Evolutionary conservation across 1,284 basidiomycete genomes (phyloP), one percentile per base, ranked within the genome.

Genomic region (Leccinum solheimii): DNA sequence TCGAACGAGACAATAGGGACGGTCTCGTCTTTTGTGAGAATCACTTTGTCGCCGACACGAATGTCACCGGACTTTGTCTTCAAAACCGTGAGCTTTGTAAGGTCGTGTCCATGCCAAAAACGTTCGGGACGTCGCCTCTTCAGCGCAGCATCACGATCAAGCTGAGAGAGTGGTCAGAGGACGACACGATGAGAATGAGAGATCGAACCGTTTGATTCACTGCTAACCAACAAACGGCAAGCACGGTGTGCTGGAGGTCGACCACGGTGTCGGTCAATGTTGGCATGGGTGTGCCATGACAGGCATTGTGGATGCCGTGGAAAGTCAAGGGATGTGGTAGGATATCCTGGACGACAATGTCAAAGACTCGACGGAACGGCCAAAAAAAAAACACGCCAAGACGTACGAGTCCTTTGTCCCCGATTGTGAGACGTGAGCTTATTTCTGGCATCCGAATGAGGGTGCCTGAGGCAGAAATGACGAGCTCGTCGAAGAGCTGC

Each of bases 191-290:
- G 51, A 59, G 3, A 52, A 5, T 10, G 21, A 58, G 14, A 19
- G 55, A 30, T 75, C 85, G 64, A 70, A 93, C 93, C 58, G 83
- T 84, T 80, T 96, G 95, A 69, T 94, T 95, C 62, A 96, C 80
- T 14, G 93, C 95, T 13, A 96, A 81, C 95, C 95, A 97, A 54
- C 89, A 86, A 65, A 97, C 79, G 23, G 88, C 92, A 60, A 95
- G 82, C 36, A 92, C 87, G 11, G 86, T 89, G 61, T 94, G 94
- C 67, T 85, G 86, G 45, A 96, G 84, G 27, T 86, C 82, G 27
- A 95, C 80, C 23, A 94, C 90, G 1, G 83, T 86, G 63, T 90
- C 88, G 21, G 79, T 68, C 54, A 74, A 69, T 55, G 78, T 77
- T 27, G 80, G 76, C 60, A 79, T 75, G 61, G 74, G 77, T 58